These are phyloP conservation scores for Trichoderma koningii DNA, from an alignment of 2,329 filamentous ascomycete genomes.

Conservation along the genomic window DNA sequence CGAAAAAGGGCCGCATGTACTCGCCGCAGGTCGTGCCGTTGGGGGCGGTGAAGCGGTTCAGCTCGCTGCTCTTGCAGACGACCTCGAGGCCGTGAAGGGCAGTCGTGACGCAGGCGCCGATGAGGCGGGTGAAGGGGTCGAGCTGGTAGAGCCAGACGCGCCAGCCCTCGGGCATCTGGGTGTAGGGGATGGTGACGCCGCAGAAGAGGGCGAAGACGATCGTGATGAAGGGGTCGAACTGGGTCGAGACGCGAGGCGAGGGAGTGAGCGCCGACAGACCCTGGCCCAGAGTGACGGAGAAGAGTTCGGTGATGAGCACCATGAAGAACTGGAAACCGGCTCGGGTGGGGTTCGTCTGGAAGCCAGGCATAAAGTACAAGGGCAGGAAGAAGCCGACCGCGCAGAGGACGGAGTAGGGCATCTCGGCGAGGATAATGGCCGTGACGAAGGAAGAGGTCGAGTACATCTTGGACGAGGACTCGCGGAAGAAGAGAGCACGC, in stretches of 20 bases:
- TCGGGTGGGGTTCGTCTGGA: conserved; percentile 62
- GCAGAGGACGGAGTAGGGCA: conserved; percentile 81
- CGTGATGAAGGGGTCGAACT: conserved; percentile 80
- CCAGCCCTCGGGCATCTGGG: conserved; percentile 79
- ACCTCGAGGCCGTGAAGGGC: conserved; percentile 70
- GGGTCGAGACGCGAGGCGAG: conserved; percentile 73
- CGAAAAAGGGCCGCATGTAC: conserved; percentile 75
- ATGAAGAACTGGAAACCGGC: conserved; percentile 89
- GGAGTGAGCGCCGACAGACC: conserved; percentile 76
- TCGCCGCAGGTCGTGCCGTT: conserved; percentile 67
- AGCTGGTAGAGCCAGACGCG: conserved; percentile 79
- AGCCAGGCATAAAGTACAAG: conserved; percentile 80
- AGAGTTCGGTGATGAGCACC: conserved; percentile 79
- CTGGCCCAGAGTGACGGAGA: conserved; percentile 79
- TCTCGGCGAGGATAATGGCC: conserved; percentile 77
- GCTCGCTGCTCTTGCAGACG: conserved; percentile 60
- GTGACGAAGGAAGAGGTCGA: conserved; percentile 75
- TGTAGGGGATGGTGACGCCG: conserved; percentile 78
- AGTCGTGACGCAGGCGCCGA: conserved; percentile 77
- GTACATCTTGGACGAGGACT: conserved; percentile 85
- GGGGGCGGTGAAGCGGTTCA: conserved; percentile 70
- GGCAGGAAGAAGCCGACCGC: conserved; percentile 80
- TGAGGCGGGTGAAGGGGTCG: conserved; percentile 79
- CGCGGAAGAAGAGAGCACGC: conserved; percentile 81
- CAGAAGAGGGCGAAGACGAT: conserved; percentile 85